Evolutionary conservation across 2,329 filamentous ascomycete genomes (phyloP).

Genomic region (Alternaria ethzedia): DNA sequence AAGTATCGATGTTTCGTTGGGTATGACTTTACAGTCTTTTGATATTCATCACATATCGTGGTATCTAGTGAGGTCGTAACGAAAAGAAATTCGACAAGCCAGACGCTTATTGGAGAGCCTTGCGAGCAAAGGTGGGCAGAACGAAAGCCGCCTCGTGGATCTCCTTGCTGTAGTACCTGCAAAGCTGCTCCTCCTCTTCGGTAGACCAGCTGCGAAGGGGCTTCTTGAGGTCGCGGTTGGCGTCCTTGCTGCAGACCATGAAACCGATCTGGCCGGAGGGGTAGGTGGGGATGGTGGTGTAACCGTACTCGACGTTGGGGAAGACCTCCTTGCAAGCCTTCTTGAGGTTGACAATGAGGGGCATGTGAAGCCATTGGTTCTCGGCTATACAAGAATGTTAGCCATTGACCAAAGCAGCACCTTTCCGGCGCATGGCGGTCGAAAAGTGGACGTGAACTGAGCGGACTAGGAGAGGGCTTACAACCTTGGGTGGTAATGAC

Average conservation of each 20-base stretch:
- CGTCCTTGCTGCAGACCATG: slow-evolving; percentile 99
- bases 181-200: slow-evolving; percentile 91
- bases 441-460: slow-evolving; percentile 22
- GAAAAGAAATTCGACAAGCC: slow-evolving; percentile 12
- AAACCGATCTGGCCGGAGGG: slow-evolving; percentile 99
- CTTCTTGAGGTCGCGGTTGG: slow-evolving; percentile 79
- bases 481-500: slow-evolving; percentile 99
- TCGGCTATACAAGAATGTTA: slow-evolving; percentile 69
- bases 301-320: slow-evolving; percentile 96
- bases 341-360: slow-evolving; percentile 92
- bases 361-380: slow-evolving; percentile 98
- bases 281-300: slow-evolving; percentile 99
- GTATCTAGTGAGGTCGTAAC: slow-evolving; percentile 40
- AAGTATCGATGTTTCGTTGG: not conserved
- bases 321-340: slow-evolving; percentile 97
- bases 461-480: slow-evolving; percentile 71
- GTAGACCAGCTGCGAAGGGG: slow-evolving; percentile 80
- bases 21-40: slow-evolving; percentile 30
- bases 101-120: slow-evolving; percentile 61
- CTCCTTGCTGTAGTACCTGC: slow-evolving; percentile 96
- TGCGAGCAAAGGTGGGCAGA: slow-evolving; percentile 89
- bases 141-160: slow-evolving; percentile 96
- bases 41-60: slow-evolving; percentile 33
- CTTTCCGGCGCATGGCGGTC: slow-evolving; percentile 19
- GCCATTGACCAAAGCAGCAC: slow-evolving; percentile 23